These are phyloP conservation scores for Oxytropis ochrocephala DNA, from an alignment of 306 rosid genomes.

Conservation along the genomic window DNA sequence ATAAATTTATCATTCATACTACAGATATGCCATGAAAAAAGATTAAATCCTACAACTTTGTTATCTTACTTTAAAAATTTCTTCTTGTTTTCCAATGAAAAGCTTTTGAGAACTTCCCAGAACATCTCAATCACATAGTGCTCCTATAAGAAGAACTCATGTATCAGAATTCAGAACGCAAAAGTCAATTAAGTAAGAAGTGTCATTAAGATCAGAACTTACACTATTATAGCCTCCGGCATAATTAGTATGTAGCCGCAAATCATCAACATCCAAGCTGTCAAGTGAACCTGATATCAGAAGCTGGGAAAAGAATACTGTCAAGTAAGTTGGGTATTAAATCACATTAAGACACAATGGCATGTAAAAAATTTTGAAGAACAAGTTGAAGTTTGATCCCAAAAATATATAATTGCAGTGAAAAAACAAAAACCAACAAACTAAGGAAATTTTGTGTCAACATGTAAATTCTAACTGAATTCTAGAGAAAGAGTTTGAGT, in stretches of 20 bases:
- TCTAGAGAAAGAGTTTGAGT: too few relatives aligned
- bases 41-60: not conserved
- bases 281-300: slow-evolving; percentile 96
- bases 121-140: slow-evolving; percentile 82
- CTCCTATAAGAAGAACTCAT: slow-evolving; percentile 50
- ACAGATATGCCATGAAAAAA: not conserved
- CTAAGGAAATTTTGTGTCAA: slow-evolving; percentile 5
- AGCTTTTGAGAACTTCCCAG: slow-evolving; percentile 92
- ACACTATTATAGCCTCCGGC: slow-evolving; percentile 87
- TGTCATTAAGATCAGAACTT: slow-evolving; percentile 23
- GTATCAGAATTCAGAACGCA: slow-evolving; percentile 21
- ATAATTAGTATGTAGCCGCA: slow-evolving; percentile 72
- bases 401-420: not conserved
- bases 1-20: slow-evolving; percentile 11
- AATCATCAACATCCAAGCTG: slow-evolving; percentile 93
- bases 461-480: not conserved
- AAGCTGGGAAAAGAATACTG: slow-evolving; percentile 52
- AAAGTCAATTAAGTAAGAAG: not conserved
- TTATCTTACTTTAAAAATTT: slow-evolving; percentile 81
- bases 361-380: not conserved
- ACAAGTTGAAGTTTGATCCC: not conserved
- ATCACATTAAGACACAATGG: not conserved
- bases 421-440: not conserved
- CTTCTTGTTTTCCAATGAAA: slow-evolving; percentile 83
- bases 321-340: slow-evolving; percentile 19